Evolutionary conservation across 805 yeast species (phyloP), one percentile per base, ranked within the genome.

Genomic region (Blastobotrys muscicola): DNA sequence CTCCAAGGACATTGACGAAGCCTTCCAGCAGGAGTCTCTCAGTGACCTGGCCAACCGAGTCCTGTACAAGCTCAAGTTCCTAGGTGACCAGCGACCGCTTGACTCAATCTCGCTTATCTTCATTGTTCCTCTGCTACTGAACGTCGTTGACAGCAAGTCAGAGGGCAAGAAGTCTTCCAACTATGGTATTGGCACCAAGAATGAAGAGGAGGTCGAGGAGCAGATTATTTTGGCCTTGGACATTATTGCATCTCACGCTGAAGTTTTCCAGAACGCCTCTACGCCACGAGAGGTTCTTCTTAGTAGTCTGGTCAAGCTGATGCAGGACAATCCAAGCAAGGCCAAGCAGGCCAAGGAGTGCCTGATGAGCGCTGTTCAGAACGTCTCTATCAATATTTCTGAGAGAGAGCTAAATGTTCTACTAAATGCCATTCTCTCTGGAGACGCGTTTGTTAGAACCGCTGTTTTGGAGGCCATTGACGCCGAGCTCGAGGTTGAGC

Each of bases 131-230:
- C 64, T 90, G 49, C 61, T 90, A 39, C 74, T 77, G 11, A 73
- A 73, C 44, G 83, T 85, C 6, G 65, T 87, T 50, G 76, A 77
- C 43, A 45, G 44, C 2, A 74, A 71, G 38, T 20, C 16, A 8
- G 15, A 33, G 16, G 36, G 36, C 15, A 33, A 12, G 12, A 16
- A 20, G 26, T 20, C 26, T 6, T 13, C 13, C 20, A 11, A 14
- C 37, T 92, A 94, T 46, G 80, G 77, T 45, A 62, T 52, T 9
- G 54, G 50, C 5, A 44, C 53, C 29, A 39, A 32, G 13, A 45
- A 46, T 29, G 94, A 85, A 29, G 90, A 85, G 44, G 95, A 85
- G n/a, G 87, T 83, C 57, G 96, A 89, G 60, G 97, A 87, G 58
- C 90, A 85, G 53, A 66, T 87, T 40, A 61, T 83, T 40, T 66